These are phyloP conservation scores for Arctostaphylos glauca DNA, from an alignment of 148 eudicot species.

Conservation along the genomic window DNA sequence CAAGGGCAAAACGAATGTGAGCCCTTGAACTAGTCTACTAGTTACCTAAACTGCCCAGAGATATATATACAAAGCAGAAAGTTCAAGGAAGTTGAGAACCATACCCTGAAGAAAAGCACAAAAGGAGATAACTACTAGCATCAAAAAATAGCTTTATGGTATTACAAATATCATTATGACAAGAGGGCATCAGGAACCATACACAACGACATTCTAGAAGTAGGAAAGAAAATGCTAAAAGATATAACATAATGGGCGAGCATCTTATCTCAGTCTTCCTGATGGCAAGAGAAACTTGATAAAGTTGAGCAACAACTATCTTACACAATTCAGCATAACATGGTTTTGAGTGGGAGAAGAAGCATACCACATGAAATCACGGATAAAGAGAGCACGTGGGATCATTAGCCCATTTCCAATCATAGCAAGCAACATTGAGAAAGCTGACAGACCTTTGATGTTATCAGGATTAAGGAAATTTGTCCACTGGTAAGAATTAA, in stretches of 20 bases:
- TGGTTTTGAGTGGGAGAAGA: conserved; percentile 14
- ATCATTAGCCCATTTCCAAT: conserved; percentile 89
- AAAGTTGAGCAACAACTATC: not conserved
- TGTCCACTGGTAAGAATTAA: conserved; percentile 70
- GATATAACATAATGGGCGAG: not conserved
- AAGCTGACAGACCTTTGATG: conserved; percentile 89
- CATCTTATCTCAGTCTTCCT: not conserved
- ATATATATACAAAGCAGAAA: not conserved
- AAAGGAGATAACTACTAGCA: not conserved
- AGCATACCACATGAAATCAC: conserved; percentile 93
- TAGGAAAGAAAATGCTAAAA: not conserved
- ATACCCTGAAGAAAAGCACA: not conserved
- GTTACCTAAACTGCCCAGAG: not conserved
- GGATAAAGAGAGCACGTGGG: conserved; percentile 90
- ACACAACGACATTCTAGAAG: not conserved
- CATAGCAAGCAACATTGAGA: conserved; percentile 93
- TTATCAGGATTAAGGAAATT: conserved; percentile 84
- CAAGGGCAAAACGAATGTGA: not conserved
- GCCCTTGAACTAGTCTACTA: not conserved
- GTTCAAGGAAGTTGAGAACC: not conserved
- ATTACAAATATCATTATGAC: not conserved
- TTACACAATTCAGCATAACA: not conserved
- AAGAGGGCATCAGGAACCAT: not conserved
- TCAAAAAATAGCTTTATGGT: not conserved
- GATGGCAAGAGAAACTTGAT: conserved; percentile 2